phyloP scores from a whole-genome alignment of 441 rosid genomes.

The Syzygium syzygioides region DNA sequence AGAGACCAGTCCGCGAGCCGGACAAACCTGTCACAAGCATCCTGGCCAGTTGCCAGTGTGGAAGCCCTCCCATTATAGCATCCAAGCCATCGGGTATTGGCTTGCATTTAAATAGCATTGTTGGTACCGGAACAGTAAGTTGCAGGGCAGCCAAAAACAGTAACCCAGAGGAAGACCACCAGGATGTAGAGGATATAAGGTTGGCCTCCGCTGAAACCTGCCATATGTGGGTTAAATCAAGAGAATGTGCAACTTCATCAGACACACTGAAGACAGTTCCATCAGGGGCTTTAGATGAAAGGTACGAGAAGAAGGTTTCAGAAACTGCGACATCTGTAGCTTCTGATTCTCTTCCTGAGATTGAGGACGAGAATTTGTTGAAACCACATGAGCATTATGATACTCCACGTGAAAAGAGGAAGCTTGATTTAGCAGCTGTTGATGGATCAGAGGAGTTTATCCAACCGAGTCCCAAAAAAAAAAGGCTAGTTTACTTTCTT shows the following conservation, averaged over 20 bases:
- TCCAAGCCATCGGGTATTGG: constrained; percentile 52
- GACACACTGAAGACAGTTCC: constrained; percentile 17
- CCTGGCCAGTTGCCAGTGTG: constrained; percentile 7
- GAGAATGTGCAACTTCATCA: constrained; percentile 5
- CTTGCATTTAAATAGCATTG: constrained; percentile 53
- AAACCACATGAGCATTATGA: constrained; percentile 11
- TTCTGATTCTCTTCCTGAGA: constrained; percentile 20
- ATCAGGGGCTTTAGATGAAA: constrained; percentile 14
- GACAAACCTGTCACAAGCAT: constrained; percentile 13
- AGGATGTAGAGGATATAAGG: not conserved
- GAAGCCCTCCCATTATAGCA: constrained; percentile 18
- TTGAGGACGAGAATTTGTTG: constrained; percentile 13
- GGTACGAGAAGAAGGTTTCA: constrained; percentile 19
- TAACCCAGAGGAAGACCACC: constrained; percentile 4
- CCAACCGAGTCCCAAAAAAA: constrained; percentile 37
- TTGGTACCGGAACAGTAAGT: constrained; percentile 19
- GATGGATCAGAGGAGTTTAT: constrained; percentile 28
- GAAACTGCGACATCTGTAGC: constrained; percentile 18
- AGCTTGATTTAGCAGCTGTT: constrained; percentile 18
- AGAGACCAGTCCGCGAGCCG: constrained; percentile 7
- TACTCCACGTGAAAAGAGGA: constrained; percentile 27
- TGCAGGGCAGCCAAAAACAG: constrained; percentile 13
- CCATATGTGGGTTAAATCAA: constrained; percentile 9
- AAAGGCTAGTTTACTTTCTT: constrained; percentile 32
- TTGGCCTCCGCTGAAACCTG: constrained; percentile 1